phyloP scores from a whole-genome alignment of 2,329 filamentous ascomycete species.

The Triangularia setosa region DNA sequence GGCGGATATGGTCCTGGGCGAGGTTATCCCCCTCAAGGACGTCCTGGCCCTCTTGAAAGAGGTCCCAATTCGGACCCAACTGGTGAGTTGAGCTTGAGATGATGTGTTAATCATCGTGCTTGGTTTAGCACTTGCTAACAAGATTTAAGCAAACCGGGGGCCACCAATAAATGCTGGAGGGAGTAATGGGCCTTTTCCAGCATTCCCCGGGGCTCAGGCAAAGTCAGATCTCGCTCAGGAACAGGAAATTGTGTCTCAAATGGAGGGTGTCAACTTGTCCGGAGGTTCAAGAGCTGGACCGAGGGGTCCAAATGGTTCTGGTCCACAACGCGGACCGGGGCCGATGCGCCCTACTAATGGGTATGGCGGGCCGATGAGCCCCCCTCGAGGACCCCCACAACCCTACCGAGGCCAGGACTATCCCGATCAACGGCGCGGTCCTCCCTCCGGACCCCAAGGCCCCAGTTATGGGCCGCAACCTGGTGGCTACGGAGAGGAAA shows the following conservation, averaged over 20 bases:
- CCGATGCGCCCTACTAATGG: slow-evolving; percentile 33
- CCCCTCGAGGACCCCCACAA: slow-evolving; percentile 33
- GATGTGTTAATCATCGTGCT: not conserved
- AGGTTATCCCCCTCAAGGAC: slow-evolving; percentile 32
- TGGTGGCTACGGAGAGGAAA: slow-evolving; percentile 36
- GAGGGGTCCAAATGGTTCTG: slow-evolving; percentile 28
- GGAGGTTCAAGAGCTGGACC: slow-evolving; percentile 28
- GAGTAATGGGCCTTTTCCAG: slow-evolving; percentile 40
- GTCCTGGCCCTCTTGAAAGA: slow-evolving; percentile 39
- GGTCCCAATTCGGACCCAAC: slow-evolving; percentile 39
- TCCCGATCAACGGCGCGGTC: slow-evolving; percentile 35
- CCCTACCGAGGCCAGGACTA: slow-evolving; percentile 37
- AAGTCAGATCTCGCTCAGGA: slow-evolving; percentile 41
- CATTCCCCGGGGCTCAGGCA: slow-evolving; percentile 39
- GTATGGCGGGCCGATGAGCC: slow-evolving; percentile 28
- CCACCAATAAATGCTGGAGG: slow-evolving; percentile 36
- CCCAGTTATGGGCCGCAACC: slow-evolving; percentile 17
- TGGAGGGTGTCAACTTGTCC: slow-evolving; percentile 40
- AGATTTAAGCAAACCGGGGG: slow-evolving; percentile 27
- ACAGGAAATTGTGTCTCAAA: slow-evolving; percentile 37
- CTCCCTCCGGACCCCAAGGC: slow-evolving; percentile 26
- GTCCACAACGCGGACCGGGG: slow-evolving; percentile 33
- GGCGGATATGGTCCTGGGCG: slow-evolving; percentile 34
- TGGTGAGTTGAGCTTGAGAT: slow-evolving; percentile 33
- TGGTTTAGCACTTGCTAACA: slow-evolving; percentile 4